These are phyloP conservation scores for Pezicula neosporulosa DNA, from an alignment of 2,329 filamentous ascomycete species.

Conservation along the genomic window DNA sequence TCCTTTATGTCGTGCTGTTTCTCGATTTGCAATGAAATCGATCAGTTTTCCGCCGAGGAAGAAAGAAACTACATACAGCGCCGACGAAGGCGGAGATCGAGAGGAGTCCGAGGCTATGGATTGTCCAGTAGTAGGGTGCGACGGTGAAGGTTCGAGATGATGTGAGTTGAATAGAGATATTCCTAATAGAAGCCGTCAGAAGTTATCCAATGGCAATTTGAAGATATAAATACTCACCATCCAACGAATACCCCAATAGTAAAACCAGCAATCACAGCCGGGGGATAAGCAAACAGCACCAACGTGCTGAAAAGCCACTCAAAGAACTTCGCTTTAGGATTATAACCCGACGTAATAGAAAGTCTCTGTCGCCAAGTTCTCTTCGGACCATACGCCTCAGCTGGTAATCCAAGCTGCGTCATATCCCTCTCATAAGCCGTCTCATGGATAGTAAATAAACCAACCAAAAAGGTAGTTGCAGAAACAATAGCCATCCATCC, in stretches of 20 bases:
- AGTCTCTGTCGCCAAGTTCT: slow-evolving; percentile 2
- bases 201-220: background rate
- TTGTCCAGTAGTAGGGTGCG: slow-evolving; percentile 8
- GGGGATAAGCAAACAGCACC: slow-evolving; percentile 8
- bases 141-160: slow-evolving; percentile 7
- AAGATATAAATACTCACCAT: slow-evolving; percentile 2
- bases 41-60: slow-evolving; percentile 24
- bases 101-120: slow-evolving; percentile 8
- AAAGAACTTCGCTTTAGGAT: slow-evolving; percentile 4
- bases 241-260: slow-evolving; percentile 10
- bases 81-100: slow-evolving; percentile 10
- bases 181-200: slow-evolving; percentile 1
- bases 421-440: slow-evolving; percentile 12
- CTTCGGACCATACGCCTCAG: slow-evolving; percentile 3
- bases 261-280: slow-evolving; percentile 4
- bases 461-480: slow-evolving; percentile 19
- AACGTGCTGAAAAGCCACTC: slow-evolving; percentile 2
- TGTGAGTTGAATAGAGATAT: slow-evolving; percentile 12
- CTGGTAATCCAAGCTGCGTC: background rate
- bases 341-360: slow-evolving; percentile 6
- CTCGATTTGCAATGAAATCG: slow-evolving; percentile 22
- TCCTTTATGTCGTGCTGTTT: slow-evolving; percentile 7
- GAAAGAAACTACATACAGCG: slow-evolving; percentile 7
- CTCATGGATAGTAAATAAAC: slow-evolving; percentile 25
- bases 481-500: slow-evolving; percentile 24